Base-by-base conservation (phyloP, 306 rosid species). In the Abrus pulchellus region DNA sequence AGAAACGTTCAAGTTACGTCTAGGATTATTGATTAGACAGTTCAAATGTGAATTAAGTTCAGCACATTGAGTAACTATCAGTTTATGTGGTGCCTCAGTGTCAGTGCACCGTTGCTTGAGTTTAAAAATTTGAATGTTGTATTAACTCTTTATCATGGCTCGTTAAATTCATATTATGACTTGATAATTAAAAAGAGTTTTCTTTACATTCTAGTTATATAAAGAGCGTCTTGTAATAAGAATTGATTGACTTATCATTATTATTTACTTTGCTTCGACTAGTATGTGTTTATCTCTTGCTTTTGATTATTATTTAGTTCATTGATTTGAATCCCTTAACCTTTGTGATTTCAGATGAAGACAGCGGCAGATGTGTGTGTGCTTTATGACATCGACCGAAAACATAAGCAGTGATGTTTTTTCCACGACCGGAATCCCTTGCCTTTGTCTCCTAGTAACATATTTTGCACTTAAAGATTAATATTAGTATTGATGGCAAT, bases 311-410 rank as follows among this genome's bases (percentile, higher is more conserved):
- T 47, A 6, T 76, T 52, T 78, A 69, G 50, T 50, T 72, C 59
- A 13, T 80, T 60, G 11, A 20, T 60, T 56, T 7, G 52, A 71
- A 43, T 62, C 77, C 66, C 75, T 61, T 30, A 48, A 14, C 34
- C 73, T 43, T 57, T 76, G 52, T 70, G 78, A 30, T 86, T 85
- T 79, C 97, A 91, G 97, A 84, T 93, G 92, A 93, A 93, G 89
- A 90, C 97, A 5, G 97, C 97, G 12, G 90, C 97, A 32, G 97
- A 93, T 75, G 85, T 68, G 40, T 91, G 97, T 40, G 93, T 83
- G 76, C 93, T 93, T 77, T 82, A 89, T 75, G 97, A 93, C 77
- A 90, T 87, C 43, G 83, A 90, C 79, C 86, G 84, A 71, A 91
- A 88, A 83, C 97, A 84, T 52, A 90, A 88, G 90, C 72, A 82